Percentiles rank a stretch among this genome's conserved stretches.
Evolutionary conservation across 2,329 filamentous ascomycete genomes (phyloP).

Genomic region (Diaporthe sp.): DNA sequence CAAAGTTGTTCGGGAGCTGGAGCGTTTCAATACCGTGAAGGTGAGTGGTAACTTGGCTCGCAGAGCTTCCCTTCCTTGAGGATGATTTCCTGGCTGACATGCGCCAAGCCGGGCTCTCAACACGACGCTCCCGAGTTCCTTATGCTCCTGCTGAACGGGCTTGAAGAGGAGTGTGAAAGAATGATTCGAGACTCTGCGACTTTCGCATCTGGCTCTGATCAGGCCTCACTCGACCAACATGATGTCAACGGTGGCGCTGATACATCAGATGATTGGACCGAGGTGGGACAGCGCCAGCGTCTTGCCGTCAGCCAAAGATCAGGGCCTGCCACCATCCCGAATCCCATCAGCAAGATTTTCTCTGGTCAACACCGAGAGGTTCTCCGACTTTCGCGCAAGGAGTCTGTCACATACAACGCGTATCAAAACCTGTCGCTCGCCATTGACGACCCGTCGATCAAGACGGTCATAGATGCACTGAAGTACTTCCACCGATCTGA

Average conservation of each 20-base stretch:
- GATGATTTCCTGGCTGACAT: slow-evolving; percentile 41
- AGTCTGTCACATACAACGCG: slow-evolving; percentile 91
- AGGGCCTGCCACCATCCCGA: slow-evolving; percentile 77
- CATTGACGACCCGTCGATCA: slow-evolving; percentile 87
- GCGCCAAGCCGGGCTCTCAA: slow-evolving; percentile 84
- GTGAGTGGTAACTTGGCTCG: slow-evolving; percentile 62
- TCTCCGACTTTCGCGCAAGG: slow-evolving; percentile 87
- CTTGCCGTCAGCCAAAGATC: slow-evolving; percentile 88
- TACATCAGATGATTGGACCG: slow-evolving; percentile 79
- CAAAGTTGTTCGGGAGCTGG: slow-evolving; percentile 87
- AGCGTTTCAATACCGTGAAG: slow-evolving; percentile 92
- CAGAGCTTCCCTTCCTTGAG: slow-evolving; percentile 13
- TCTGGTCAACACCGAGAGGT: slow-evolving; percentile 81
- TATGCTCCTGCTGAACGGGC: slow-evolving; percentile 89
- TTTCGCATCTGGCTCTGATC: background rate
- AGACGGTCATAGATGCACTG: slow-evolving; percentile 92
- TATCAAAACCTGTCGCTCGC: slow-evolving; percentile 96
- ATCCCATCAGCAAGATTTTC: slow-evolving; percentile 94
- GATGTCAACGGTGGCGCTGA: slow-evolving; percentile 44
- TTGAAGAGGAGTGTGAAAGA: slow-evolving; percentile 91
- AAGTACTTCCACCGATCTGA: slow-evolving; percentile 87
- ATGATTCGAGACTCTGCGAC: slow-evolving; percentile 64
- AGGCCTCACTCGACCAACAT: background rate
- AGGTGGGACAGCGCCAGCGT: slow-evolving; percentile 94
- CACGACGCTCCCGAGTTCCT: slow-evolving; percentile 98